Base-by-base conservation (phyloP, 768 basidiomycete genomes). In the Podaxis sp. region DNA sequence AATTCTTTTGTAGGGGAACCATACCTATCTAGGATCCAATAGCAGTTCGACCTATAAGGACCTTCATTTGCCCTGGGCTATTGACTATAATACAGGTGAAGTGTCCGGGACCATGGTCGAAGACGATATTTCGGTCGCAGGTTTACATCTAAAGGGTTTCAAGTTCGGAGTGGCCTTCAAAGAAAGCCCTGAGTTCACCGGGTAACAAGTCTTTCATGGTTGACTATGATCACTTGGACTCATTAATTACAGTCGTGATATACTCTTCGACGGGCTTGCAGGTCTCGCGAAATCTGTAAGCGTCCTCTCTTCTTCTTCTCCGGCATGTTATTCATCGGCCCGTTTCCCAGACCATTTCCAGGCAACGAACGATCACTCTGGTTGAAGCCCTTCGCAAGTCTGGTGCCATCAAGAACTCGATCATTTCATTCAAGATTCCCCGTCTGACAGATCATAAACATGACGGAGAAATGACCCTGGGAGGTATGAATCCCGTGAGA, bases 381-480 rank as follows among this genome's bases (percentile, higher is more conserved):
- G 80, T 90, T 35, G 91, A 94, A 72, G 72, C 88, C 1, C 77
- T 95, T 35, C 85, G 84, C 1, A 62, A 75, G 32, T 75, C 74
- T 5, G 84, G 85, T 35, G 74, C 84, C 55, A 85, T 94, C 59
- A 63, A 74, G 28, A 77, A 80, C 5, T 80, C 90, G 1, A 88
- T 94, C 68, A 82, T 85, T 9, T 90, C 90, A 7, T 93, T 82
- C 82, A 93, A 90, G 75, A 85, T 95, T 59, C 79, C 90, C 2
- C 89, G 93, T 60, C 74, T 88, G 36, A 78, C 82, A 7, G 91
- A 93, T 68, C 74, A 80, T 66, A 71, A 76, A 69, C 88, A 88
- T 65, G 88, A 92, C 65, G 92, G 92, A 54, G 81, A 91, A 73
- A 81, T 94, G 61, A 91, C 91, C 6, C 90, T 95, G 63, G 93